Percentiles rank a stretch among this genome's conserved stretches.
These are phyloP conservation scores for Hyaloscypha finlandica DNA, from an alignment of 495 filamentous ascomycete species.

Conservation along the genomic window DNA sequence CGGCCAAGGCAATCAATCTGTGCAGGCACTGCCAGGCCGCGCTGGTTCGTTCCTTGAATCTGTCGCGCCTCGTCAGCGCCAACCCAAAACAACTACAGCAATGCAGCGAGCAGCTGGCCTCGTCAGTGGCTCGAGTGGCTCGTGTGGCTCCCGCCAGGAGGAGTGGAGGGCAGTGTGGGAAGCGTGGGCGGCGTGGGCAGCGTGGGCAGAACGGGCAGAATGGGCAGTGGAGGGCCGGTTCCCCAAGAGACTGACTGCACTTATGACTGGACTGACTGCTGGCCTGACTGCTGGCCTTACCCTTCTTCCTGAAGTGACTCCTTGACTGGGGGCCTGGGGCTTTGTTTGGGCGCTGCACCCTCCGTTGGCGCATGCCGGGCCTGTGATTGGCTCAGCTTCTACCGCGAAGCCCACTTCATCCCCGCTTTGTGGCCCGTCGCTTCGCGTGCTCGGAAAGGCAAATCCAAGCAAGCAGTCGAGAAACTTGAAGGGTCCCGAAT, in stretches of 20 bases:
- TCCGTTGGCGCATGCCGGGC: not conserved
- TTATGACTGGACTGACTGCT: too few relatives aligned
- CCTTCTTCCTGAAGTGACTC: not conserved
- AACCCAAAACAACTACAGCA: not conserved
- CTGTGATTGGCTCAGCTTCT: constrained; percentile 4
- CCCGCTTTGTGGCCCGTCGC: not conserved
- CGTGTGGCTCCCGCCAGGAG: too few relatives aligned
- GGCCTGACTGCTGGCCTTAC: too few relatives aligned
- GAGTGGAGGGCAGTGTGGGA: not conserved
- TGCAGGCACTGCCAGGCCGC: not conserved
- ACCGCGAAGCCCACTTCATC: not conserved
- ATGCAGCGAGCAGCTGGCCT: not conserved
- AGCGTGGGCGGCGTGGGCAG: too few relatives aligned
- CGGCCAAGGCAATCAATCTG: not conserved
- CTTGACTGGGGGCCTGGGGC: not conserved
- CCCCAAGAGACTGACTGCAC: too few relatives aligned
- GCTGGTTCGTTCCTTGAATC: not conserved
- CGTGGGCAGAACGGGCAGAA: too few relatives aligned
- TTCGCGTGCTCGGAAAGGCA: not conserved
- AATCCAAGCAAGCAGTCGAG: not conserved
- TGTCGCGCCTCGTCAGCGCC: not conserved
- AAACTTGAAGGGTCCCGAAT: constrained; percentile 9
- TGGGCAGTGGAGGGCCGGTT: too few relatives aligned
- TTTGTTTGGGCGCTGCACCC: not conserved
- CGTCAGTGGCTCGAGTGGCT: not conserved